Conservation (phyloP, 2,329 filamentous ascomycete genomes). For the Penicillium oxalicum region DNA sequence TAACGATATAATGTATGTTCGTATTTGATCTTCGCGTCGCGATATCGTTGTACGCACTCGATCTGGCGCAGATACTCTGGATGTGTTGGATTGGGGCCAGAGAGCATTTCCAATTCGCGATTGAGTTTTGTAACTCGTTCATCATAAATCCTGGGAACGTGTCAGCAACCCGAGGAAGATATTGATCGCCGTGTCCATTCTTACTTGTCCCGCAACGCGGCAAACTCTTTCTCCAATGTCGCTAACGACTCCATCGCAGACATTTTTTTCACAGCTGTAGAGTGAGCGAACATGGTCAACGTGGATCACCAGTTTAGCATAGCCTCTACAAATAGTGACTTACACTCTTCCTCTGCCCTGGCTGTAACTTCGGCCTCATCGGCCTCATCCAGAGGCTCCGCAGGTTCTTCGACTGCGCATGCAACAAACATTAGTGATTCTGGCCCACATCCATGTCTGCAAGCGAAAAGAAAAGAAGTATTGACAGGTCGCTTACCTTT, state of each 20-base stretch:
- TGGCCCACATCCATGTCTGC: no score
- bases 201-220: conserved; percentile 65
- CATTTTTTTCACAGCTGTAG: conserved; percentile 67
- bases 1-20: conserved; percentile 69
- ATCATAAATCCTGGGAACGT: conserved; percentile 64
- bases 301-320: neutral
- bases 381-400: conserved; percentile 43
- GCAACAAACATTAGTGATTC: conserved; percentile 22
- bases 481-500: conserved; percentile 32
- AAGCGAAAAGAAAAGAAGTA: no score
- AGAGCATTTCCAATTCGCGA: conserved; percentile 56
- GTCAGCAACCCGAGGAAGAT: conserved; percentile 6
- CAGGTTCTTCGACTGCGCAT: conserved; percentile 46
- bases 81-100: conserved; percentile 61
- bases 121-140: conserved; percentile 81
- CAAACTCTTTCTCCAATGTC: conserved; percentile 82
- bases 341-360: conserved; percentile 50
- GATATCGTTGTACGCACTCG: conserved; percentile 74
- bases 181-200: conserved; percentile 4
- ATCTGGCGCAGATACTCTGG: conserved; percentile 88
- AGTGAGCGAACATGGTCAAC: neutral
- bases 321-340: conserved; percentile 18
- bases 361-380: conserved; percentile 41
- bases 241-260: conserved; percentile 72
- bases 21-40: conserved; percentile 71